phyloP scores from a whole-genome alignment of 2,329 filamentous ascomycete genomes.

The Chaetomium globosum region DNA sequence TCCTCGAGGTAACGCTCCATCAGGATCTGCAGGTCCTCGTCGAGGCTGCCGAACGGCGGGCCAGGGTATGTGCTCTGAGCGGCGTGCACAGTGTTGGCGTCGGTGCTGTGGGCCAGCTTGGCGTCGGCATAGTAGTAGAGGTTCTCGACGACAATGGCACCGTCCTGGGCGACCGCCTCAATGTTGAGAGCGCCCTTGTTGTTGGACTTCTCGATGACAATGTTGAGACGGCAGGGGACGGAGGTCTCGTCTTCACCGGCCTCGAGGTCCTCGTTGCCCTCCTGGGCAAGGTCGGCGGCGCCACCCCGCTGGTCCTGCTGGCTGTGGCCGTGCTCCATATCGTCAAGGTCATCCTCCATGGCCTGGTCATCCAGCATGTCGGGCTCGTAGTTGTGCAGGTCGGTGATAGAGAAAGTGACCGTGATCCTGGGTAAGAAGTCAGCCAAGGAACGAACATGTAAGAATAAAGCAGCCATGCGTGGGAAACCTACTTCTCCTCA shows the following conservation, averaged over 20 bases:
- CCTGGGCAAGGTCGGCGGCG: conserved; percentile 55
- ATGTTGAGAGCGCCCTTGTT: conserved; percentile 83
- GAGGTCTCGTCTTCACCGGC: conserved; percentile 54
- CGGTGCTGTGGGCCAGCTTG: conserved; percentile 73
- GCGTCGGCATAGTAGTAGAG: conserved; percentile 83
- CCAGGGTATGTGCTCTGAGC: conserved; percentile 82
- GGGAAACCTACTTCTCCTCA: conserved; percentile 74
- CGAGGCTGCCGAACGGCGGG: conserved; percentile 88
- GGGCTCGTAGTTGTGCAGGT: conserved; percentile 69
- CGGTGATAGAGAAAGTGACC: conserved; percentile 81
- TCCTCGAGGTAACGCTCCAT: conserved; percentile 94
- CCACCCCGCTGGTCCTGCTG: conserved; percentile 58
- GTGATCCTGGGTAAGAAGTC: conserved; percentile 50
- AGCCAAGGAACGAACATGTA: neutral
- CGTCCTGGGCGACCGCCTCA: conserved; percentile 83
- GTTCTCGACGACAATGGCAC: conserved; percentile 84
- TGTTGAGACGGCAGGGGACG: conserved; percentile 80
- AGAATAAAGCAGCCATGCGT: neutral
- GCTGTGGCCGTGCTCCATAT: conserved; percentile 51
- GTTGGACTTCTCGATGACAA: conserved; percentile 83
- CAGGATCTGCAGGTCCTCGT: conserved; percentile 91
- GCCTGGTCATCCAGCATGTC: conserved; percentile 59
- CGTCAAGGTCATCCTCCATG: conserved; percentile 54
- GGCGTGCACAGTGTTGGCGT: conserved; percentile 74
- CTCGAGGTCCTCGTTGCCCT: conserved; percentile 52